phyloP scores from a whole-genome alignment of 306 rosid species.

The Quercus berberidifolia region DNA sequence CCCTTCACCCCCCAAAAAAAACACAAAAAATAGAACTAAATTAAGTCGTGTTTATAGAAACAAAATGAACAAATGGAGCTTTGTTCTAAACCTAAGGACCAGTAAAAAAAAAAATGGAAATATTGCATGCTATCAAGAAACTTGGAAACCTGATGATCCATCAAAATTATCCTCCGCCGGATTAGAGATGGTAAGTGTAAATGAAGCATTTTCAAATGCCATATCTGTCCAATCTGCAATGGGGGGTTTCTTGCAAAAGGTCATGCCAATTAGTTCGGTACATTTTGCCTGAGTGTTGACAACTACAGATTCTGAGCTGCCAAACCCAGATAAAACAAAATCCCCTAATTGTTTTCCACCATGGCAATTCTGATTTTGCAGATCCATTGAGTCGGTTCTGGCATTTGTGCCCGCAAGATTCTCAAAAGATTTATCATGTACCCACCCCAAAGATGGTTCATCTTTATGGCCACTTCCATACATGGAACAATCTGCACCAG shows the following conservation, averaged over 20 bases:
- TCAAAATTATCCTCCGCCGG: conserved; percentile 26
- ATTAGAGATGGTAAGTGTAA: conserved; percentile 24
- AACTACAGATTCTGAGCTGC: conserved; percentile 22
- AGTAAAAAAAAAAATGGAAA: neutral
- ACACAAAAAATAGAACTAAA: neutral
- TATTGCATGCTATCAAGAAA: conserved; percentile 15
- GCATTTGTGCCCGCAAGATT: no score
- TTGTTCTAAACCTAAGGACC: neutral
- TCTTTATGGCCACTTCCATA: no score
- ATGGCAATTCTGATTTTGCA: no score
- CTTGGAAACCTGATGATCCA: conserved; percentile 49
- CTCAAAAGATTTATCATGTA: no score
- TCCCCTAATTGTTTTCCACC: neutral
- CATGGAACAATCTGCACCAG: no score
- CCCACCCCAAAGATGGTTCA: no score
- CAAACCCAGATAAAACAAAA: conserved; percentile 24
- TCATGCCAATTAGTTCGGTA: conserved; percentile 38
- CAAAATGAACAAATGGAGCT: neutral
- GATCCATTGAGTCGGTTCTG: no score
- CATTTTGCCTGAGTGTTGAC: conserved; percentile 24
- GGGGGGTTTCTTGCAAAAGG: conserved; percentile 36
- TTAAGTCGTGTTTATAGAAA: neutral
- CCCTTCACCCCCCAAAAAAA: no score
- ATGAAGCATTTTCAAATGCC: conserved; percentile 25
- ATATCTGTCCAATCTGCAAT: conserved; percentile 25